A percentile compares a stretch with the other conserved stretches of the same genome.
phyloP scores from a whole-genome alignment of 192 early-diverging fungal genomes.

The Linnemannia elongata region DNA sequence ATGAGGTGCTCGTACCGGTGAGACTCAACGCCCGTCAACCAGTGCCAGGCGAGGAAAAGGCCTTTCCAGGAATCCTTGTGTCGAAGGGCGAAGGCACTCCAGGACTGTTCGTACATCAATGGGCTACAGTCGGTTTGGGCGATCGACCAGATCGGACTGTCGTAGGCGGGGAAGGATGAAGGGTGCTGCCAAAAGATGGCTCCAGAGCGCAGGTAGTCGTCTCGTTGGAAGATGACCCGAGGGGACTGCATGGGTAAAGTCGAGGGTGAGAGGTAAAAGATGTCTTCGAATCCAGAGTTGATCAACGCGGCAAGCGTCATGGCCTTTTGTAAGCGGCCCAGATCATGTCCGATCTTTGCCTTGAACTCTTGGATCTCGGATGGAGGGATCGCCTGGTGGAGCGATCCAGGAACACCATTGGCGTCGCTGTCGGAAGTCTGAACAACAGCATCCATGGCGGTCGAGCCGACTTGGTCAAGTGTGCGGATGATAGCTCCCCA shows the following conservation, averaged over 20 bases:
- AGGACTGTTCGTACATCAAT: slow-evolving; percentile 30
- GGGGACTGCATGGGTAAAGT: slow-evolving; percentile 50
- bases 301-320: slow-evolving; percentile 46
- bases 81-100: slow-evolving; percentile 34
- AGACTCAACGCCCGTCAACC: slow-evolving; percentile 26
- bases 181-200: slow-evolving; percentile 56
- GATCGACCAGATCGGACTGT: slow-evolving; percentile 47
- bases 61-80: slow-evolving; percentile 55
- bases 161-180: slow-evolving; percentile 31
- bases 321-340: slow-evolving; percentile 30
- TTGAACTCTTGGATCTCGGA: slow-evolving; percentile 34
- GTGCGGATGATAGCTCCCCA: slow-evolving; percentile 35
- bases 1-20: slow-evolving; percentile 26
- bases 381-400: slow-evolving; percentile 13
- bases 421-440: slow-evolving; percentile 18
- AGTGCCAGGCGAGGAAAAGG: slow-evolving; percentile 50
- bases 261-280: slow-evolving; percentile 41
- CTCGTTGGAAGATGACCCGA: slow-evolving; percentile 24
- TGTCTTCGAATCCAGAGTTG: slow-evolving; percentile 58
- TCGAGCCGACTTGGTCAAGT: slow-evolving; percentile 36
- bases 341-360: neutral
- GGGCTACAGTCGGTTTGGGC: slow-evolving; percentile 37
- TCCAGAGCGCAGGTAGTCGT: slow-evolving; percentile 26
- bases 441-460: slow-evolving; percentile 23
- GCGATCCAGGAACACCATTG: neutral